Percentiles rank a stretch among this genome's conserved stretches.
These are phyloP conservation scores for Pichia sp. DNA, from an alignment of 1,139 yeast species.

Conservation along the genomic window DNA sequence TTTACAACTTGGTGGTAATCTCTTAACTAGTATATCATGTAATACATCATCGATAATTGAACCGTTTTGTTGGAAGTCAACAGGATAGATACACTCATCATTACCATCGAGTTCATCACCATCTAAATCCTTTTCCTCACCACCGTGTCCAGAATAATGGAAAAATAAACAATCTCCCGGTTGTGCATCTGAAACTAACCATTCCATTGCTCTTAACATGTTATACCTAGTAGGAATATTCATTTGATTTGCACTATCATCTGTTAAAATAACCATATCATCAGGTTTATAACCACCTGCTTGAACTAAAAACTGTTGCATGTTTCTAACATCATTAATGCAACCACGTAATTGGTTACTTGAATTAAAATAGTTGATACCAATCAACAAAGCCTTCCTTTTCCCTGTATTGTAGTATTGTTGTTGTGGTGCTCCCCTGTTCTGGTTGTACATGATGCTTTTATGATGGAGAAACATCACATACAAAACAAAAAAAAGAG, in stretches of 20 bases:
- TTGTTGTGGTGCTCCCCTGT: background rate
- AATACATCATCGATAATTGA: constrained; percentile 78
- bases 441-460: background rate
- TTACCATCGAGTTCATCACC: constrained; percentile 90
- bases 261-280: constrained; percentile 81
- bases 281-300: constrained; percentile 63
- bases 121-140: constrained; percentile 67
- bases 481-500: background rate
- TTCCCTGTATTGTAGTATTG: constrained; percentile 19
- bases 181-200: constrained; percentile 77
- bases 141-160: constrained; percentile 95
- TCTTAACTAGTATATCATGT: constrained; percentile 74
- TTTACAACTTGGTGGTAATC: constrained; percentile 76
- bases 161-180: constrained; percentile 84
- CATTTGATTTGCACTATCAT: constrained; percentile 54
- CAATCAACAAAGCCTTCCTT: constrained; percentile 77
- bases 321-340: constrained; percentile 72
- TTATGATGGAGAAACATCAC: background rate
- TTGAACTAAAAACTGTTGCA: constrained; percentile 48
- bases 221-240: constrained; percentile 72
- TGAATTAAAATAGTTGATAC: constrained; percentile 82
- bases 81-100: constrained; percentile 88
- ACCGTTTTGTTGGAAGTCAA: constrained; percentile 58
- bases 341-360: constrained; percentile 72
- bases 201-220: constrained; percentile 80